phyloP scores from a whole-genome alignment of 2,329 filamentous ascomycete species.

The Trichoderma sp. region DNA sequence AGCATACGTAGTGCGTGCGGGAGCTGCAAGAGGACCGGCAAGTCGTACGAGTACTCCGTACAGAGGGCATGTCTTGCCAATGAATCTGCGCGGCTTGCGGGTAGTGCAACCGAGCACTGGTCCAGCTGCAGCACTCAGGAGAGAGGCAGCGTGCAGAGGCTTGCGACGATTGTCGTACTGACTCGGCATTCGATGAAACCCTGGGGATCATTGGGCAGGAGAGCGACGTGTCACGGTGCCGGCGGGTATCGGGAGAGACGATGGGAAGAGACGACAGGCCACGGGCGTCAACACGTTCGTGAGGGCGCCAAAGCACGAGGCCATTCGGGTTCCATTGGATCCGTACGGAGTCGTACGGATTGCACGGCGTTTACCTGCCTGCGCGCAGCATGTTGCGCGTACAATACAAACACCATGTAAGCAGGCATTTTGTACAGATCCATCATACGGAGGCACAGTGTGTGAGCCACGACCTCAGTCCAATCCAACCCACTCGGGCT shows the following conservation, averaged over 20 bases:
- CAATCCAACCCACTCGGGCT: background rate
- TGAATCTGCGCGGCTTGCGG: background rate
- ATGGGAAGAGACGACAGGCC: background rate
- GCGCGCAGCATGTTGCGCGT: background rate
- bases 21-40: background rate
- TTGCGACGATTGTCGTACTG: conserved; percentile 1
- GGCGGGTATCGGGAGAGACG: background rate
- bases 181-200: conserved; percentile 12
- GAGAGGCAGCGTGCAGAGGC: conserved; percentile 6
- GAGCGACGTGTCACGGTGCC: background rate
- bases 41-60: background rate
- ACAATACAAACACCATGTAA: background rate
- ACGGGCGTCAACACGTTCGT: background rate
- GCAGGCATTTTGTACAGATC: background rate
- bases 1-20: background rate
- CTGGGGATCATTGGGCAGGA: background rate
- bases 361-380: background rate
- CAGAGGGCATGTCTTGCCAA: background rate
- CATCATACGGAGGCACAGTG: background rate
- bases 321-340: background rate
- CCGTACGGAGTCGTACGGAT: background rate
- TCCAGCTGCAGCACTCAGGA: conserved; percentile 2
- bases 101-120: background rate
- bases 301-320: conserved; percentile 12
- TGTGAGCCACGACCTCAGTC: background rate